Conservation (phyloP, 2,329 filamentous ascomycete species). For the Tolypocladium capitatum region DNA sequence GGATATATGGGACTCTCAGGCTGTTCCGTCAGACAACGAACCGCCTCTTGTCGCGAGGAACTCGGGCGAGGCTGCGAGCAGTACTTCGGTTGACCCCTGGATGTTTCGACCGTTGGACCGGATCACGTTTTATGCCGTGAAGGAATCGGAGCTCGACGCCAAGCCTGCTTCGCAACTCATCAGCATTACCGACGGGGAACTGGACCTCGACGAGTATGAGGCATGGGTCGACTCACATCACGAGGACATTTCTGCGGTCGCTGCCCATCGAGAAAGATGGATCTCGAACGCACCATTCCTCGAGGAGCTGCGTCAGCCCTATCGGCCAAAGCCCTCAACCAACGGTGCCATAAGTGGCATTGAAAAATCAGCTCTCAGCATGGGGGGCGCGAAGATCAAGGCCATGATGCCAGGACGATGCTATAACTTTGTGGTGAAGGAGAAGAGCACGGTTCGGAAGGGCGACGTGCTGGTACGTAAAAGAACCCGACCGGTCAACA, state of each 20-base stretch:
- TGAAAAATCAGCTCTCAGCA: background rate
- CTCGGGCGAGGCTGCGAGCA: background rate
- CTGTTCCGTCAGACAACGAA: background rate
- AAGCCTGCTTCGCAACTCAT: conserved; percentile 12
- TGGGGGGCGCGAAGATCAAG: conserved; percentile 6
- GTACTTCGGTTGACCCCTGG: conserved; percentile 8
- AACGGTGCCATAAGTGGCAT: background rate
- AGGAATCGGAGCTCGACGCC: conserved; percentile 14
- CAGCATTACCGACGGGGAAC: conserved; percentile 10
- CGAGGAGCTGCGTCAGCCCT: conserved; percentile 15
- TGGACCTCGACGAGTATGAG: conserved; percentile 19
- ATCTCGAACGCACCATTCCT: conserved; percentile 15
- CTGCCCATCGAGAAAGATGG: conserved; percentile 9
- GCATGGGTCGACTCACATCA: conserved; percentile 16
- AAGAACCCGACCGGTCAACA: background rate
- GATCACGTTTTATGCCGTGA: conserved; percentile 18
- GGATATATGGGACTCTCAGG: conserved; percentile 17
- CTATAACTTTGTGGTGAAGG: conserved; percentile 17
- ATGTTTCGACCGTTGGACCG: conserved; percentile 19
- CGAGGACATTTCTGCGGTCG: conserved; percentile 11
- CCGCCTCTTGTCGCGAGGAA: background rate
- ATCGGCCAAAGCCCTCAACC: conserved; percentile 4
- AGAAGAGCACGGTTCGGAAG: conserved; percentile 11
- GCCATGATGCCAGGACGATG: conserved; percentile 21
- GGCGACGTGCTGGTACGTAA: conserved; percentile 15